Base-by-base conservation (phyloP, 352 stramenopile genomes). In the Phytophthora ohioensis region DNA sequence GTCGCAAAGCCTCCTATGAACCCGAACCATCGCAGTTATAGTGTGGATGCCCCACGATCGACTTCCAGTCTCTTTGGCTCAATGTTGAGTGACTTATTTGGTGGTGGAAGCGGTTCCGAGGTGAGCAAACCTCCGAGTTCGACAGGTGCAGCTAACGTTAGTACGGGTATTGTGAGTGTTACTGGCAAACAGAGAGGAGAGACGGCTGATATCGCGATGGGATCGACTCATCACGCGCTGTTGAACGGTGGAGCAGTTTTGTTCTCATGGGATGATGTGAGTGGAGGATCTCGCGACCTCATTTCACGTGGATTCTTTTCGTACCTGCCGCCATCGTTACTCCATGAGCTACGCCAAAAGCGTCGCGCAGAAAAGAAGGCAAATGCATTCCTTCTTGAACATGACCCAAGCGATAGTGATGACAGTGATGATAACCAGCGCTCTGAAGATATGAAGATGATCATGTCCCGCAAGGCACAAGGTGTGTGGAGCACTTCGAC, bases 71-170 rank as follows among this genome's bases (percentile, higher is more conserved):
- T 92, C 17, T 87, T 93, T 53, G 78, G 78, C 8, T 81, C 79
- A 2, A 79, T 95, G 31, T 87, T 95, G 59, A 79, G 75, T 30
- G 84, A 95, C 63, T 72, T 92, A 27, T 93, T 95, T 76, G 82
- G 87, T 3, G 17, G n/a, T 57, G 57, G 56, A 41, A 75, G 57
- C 34, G 43, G 42, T 4, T 60, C 47, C 9, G 35, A 57, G 4
- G 15, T 38, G 32, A 64, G 15, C 9, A 59, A 15, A 52, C 11
- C 47, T 57, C 34, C 49, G 30, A 41, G 27, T 32, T 38, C 51
- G 8, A 49, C 12, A 6, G 60, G 31, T 31, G 13, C 9, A 8
- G 31, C 15, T 2, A 27, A 27, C 4, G 5, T n/a, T 30, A 57
- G 31, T 5, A 4, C 49, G 56, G 39, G 41, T 41, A 58, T 55